Conservation (phyloP, 805 yeast species). For the Candida glaebosa region DNA sequence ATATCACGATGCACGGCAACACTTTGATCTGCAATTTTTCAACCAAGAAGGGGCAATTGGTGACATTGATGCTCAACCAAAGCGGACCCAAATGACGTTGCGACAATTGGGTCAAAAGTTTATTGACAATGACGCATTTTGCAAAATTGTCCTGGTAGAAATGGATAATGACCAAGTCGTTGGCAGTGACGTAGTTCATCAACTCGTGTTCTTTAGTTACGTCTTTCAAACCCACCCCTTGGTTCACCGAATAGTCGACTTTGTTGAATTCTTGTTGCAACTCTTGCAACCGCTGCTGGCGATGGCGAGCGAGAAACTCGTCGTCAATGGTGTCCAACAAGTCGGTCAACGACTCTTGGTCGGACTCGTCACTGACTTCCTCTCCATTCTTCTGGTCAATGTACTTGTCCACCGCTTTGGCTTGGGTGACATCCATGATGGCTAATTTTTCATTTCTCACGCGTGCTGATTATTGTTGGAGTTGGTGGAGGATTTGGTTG, state of each 20-base stretch:
- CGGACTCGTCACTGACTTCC: conserved; percentile 30
- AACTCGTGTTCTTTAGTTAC: conserved; percentile 53
- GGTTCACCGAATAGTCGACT: conserved; percentile 27
- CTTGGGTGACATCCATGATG: conserved; percentile 30
- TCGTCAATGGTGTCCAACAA: conserved; percentile 44
- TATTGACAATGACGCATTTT: conserved; percentile 60
- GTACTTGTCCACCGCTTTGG: conserved; percentile 40
- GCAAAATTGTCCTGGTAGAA: conserved; percentile 59
- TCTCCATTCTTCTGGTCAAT: conserved; percentile 35
- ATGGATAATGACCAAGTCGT: conserved; percentile 50
- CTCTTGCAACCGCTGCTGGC: conserved; percentile 64
- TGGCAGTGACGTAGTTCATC: conserved; percentile 46
- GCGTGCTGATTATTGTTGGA: conserved; percentile 3
- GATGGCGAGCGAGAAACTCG: conserved; percentile 40
- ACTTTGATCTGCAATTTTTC: conserved; percentile 59
- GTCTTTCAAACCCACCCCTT: conserved; percentile 32
- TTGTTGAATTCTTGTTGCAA: conserved; percentile 42
- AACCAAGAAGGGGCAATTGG: conserved; percentile 68
- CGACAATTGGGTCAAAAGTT: conserved; percentile 43
- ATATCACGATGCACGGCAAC: conserved; percentile 67
- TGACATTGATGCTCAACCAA: conserved; percentile 56
- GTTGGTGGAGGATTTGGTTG: conserved; percentile 12
- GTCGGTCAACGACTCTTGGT: conserved; percentile 45
- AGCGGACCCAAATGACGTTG: conserved; percentile 54
- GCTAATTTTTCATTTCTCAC: background rate